phyloP scores from a whole-genome alignment of 208 protist genomes.

The Crithidia bombi region DNA sequence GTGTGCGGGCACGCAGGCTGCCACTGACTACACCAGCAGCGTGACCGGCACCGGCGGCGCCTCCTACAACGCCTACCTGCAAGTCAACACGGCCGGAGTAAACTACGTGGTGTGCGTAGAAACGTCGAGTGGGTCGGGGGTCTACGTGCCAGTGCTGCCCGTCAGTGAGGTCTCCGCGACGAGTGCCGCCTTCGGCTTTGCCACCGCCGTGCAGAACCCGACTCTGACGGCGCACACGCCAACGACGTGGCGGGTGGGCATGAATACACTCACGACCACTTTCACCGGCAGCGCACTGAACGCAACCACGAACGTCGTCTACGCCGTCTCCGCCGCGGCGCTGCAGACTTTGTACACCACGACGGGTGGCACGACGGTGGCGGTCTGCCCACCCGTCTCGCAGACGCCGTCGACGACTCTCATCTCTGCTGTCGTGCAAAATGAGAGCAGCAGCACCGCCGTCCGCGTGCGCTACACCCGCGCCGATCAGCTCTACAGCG shows the following conservation, averaged over 20 bases:
- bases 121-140: conserved; percentile 28
- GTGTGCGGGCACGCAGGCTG: conserved; percentile 42
- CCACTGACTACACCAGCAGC: conserved; percentile 57
- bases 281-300: conserved; percentile 64
- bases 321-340: conserved; percentile 36
- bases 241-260: conserved; percentile 64
- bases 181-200: conserved; percentile 58
- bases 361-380: conserved; percentile 12
- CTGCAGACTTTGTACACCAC: conserved; percentile 39
- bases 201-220: conserved; percentile 38
- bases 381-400: conserved; percentile 56
- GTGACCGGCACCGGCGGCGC: conserved; percentile 24
- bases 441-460: conserved; percentile 25
- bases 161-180: conserved; percentile 28
- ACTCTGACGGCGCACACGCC: conserved; percentile 39
- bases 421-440: conserved; percentile 36
- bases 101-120: conserved; percentile 78
- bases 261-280: conserved; percentile 52
- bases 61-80: conserved; percentile 29
- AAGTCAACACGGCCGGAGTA: conserved; percentile 27
- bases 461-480: conserved; percentile 49
- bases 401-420: conserved; percentile 43
- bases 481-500: conserved; percentile 43
- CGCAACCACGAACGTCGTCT: conserved; percentile 50
- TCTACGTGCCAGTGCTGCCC: conserved; percentile 73